Percentiles rank a stretch among this genome's conserved stretches.
phyloP scores from a whole-genome alignment of 2,329 filamentous ascomycete genomes.

The Hypoxylon sp. region DNA sequence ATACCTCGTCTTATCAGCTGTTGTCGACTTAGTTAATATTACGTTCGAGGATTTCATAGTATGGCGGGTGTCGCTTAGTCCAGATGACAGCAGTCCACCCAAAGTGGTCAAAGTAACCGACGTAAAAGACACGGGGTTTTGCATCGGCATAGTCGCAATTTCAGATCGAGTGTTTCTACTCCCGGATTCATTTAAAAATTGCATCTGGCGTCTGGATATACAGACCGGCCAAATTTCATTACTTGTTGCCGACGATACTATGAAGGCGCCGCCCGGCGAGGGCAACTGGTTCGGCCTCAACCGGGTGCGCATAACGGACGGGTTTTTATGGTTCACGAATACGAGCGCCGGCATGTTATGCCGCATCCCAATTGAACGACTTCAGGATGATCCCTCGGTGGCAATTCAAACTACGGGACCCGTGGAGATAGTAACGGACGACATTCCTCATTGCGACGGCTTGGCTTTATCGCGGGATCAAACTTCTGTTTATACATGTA shows the following conservation, averaged over 20 bases:
- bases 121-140: constrained; percentile 45
- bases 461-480: constrained; percentile 47
- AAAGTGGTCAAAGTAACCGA: constrained; percentile 46
- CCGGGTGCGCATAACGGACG: constrained; percentile 47
- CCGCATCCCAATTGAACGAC: constrained; percentile 49
- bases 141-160: constrained; percentile 45
- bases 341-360: constrained; percentile 50
- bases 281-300: constrained; percentile 53
- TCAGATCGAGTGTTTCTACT: constrained; percentile 50
- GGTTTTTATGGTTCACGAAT: constrained; percentile 53
- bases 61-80: constrained; percentile 49
- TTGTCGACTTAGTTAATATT: constrained; percentile 52
- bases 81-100: constrained; percentile 52
- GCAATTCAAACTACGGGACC: constrained; percentile 47
- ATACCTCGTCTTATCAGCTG: constrained; percentile 50
- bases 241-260: constrained; percentile 48
- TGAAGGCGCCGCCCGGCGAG: constrained; percentile 41
- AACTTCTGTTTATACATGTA: constrained; percentile 49
- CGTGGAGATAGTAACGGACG: constrained; percentile 46
- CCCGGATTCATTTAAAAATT: constrained; percentile 47
- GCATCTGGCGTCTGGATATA: constrained; percentile 52
- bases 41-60: constrained; percentile 48
- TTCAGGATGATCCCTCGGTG: constrained; percentile 37
- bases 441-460: constrained; percentile 52
- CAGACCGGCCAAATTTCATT: constrained; percentile 44